These are phyloP conservation scores for Colletotrichum zoysiae DNA, from an alignment of 2,329 filamentous ascomycete species.

Conservation along the genomic window DNA sequence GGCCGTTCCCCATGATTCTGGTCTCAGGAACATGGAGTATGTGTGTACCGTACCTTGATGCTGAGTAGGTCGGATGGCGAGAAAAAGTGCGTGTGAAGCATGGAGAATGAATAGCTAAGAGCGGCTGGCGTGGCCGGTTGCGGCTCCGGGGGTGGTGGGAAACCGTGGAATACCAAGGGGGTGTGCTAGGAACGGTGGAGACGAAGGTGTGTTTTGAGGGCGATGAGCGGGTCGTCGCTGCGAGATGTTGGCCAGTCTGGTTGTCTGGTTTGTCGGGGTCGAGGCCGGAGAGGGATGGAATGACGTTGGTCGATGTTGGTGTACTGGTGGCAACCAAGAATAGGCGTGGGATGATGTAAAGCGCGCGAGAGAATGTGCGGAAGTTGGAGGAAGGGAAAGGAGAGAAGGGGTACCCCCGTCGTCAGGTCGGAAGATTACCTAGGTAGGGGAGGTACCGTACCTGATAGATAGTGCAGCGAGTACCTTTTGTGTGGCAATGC, in stretches of 20 bases:
- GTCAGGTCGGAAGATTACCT: slow-evolving; percentile 8
- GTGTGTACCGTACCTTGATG: too few relatives aligned
- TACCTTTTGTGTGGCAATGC: slow-evolving; percentile 1
- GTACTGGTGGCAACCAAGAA: slow-evolving; percentile 15
- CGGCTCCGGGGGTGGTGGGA: slow-evolving; percentile 23
- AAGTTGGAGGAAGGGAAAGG: neutral
- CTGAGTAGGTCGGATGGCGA: neutral
- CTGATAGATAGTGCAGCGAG: neutral
- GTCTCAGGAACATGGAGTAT: neutral
- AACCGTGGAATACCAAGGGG: neutral
- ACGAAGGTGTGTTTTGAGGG: neutral
- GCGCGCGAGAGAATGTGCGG: neutral
- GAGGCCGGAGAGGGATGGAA: slow-evolving; percentile 18
- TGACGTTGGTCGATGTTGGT: slow-evolving; percentile 34
- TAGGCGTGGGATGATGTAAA: slow-evolving; percentile 37
- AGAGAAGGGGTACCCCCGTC: neutral
- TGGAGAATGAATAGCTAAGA: slow-evolving; percentile 15
- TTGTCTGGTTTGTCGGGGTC: neutral
- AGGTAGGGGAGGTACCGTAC: too few relatives aligned
- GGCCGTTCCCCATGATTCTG: slow-evolving; percentile 33
- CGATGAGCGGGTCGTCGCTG: slow-evolving; percentile 6
- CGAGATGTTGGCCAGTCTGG: neutral
- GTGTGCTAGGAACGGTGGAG: slow-evolving; percentile 26
- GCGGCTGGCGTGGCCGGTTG: slow-evolving; percentile 19
- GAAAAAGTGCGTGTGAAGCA: neutral